Evolutionary conservation across 2,329 filamentous ascomycete species (phyloP), one percentile per base, ranked within the genome.

Genomic region (Bipolaris oryzae): DNA sequence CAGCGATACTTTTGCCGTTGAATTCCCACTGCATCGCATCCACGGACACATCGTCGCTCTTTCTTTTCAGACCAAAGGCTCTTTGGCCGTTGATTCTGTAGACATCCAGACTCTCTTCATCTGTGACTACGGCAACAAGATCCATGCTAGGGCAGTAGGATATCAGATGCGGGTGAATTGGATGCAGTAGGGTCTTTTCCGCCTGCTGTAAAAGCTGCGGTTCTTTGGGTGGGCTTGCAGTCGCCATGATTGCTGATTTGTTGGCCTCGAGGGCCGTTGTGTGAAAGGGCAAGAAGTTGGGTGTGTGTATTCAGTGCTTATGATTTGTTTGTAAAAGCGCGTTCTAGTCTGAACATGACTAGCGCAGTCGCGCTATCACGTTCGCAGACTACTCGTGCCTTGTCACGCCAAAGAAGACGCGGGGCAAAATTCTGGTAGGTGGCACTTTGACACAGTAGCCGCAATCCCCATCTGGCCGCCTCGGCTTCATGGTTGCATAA

Each of bases 131-230:
- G 5, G 89, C 88, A n/a, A 89, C 82, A 43, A 98, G 82, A 76
- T 97, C 91, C 80, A 96, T 90, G 7, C 88, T 89, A 15, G 93
- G 91, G 75, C 92, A 96, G 76, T 90, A 91, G 23, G 87, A 83
- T 33, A 94, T 81, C 48, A 89, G 83, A 44, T 81, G 79, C 34
- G 81, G 78, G 35, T 84, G 81, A 20, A 86, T 81, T 21, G 81
- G 78, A 61, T 78, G 74, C 20, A 76, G 68, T 31, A 79, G 61
- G n/a, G 76, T 73, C 47, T 78, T 78, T 43, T 79, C 76, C 7
- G 76, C 71, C 56, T 79, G 74, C 59, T 74, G 73, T 33, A 76
- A 66, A 46, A 78, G 61, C 55, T 65, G 61, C 18, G 44, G 62
- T 41, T 15, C 42, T 43, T 56, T 42, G 7, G 33, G n/a, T 11